Base-by-base conservation (phyloP, 805 yeast species). In the Yarrowia sp. region DNA sequence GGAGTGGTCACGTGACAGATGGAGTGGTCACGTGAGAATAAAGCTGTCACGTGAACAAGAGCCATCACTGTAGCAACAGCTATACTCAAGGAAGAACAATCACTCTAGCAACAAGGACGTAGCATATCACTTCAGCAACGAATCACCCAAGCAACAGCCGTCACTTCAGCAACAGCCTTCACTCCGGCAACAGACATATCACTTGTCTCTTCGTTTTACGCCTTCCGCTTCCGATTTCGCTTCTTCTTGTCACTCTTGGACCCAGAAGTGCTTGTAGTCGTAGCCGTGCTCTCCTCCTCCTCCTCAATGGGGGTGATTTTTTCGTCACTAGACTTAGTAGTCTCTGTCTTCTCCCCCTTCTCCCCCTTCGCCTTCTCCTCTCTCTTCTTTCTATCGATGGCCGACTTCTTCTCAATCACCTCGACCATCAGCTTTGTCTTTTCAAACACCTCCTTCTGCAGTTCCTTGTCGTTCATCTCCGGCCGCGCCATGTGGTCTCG, bases 321-420 rank as follows among this genome's bases (percentile, higher is more conserved):
- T n/a, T 56, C 63, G 15, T 36, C 43, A 26, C n/a, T 50, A 26
- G 26, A n/a, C 46, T 42, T 5, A 2, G 4, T 11, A 8, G 38
- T 11, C n/a, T 42, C n/a, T 2, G 26, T 8, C 19, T 12, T 19
- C 8, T n/a, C 32, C 32, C 1, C 32, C 32, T 3, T 26, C 7
- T 26, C 5, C 8, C 53, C 56, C 55, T 22, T 38, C n/a, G 7
- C 9, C 61, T 41, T 40, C 22, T 73, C 70, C 69, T 75, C 79
- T n/a, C 72, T 73, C 46, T 72, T 76, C 74, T 88, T 89, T 63
- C 95, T 80, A 74, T 85, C 88, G 3, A 86, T 78, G 0, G 96
- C 97, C 48, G 91, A 84, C 70, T 82, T 82, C 77, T 85, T 90
- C 76, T 94, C 98, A 35, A 90, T 76, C 10, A 76, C 78, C 5